These are phyloP conservation scores for Populus ilicifolia DNA, from an alignment of 345 rosid species.

Conservation along the genomic window DNA sequence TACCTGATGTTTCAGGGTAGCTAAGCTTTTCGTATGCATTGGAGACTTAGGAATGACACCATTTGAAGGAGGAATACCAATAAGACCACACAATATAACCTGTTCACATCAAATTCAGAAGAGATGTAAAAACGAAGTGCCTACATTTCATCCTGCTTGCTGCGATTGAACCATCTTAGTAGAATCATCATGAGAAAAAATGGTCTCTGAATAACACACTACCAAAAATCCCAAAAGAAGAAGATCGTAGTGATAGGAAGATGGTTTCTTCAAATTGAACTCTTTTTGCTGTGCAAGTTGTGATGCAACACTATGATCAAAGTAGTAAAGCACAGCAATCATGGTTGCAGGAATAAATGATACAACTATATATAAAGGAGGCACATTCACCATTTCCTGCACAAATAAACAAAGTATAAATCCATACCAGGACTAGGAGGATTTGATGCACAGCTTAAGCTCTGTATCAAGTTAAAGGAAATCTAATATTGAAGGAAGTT, in stretches of 20 bases:
- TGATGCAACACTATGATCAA: constrained; percentile 91
- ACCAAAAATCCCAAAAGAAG: constrained; percentile 91
- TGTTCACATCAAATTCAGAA: constrained; percentile 19
- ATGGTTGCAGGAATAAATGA: constrained; percentile 93
- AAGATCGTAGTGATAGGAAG: constrained; percentile 85
- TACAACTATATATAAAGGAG: constrained; percentile 69
- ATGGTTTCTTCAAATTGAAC: constrained; percentile 81
- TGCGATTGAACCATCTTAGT: neutral
- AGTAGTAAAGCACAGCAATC: constrained; percentile 90
- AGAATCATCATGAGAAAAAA: neutral
- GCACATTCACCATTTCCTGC: constrained; percentile 87
- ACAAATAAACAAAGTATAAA: constrained; percentile 12
- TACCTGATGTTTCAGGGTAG: constrained; percentile 92
- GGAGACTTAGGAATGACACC: constrained; percentile 99
- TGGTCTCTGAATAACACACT: constrained; percentile 13
- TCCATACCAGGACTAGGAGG: constrained; percentile 6
- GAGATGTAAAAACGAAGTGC: neutral
- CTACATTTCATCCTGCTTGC: neutral
- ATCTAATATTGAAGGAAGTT: neutral
- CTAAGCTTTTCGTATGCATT: constrained; percentile 95
- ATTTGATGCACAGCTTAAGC: neutral
- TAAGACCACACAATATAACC: constrained; percentile 84
- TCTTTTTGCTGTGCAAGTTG: constrained; percentile 94
- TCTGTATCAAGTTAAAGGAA: neutral
- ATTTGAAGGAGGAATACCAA: constrained; percentile 95